phyloP scores from a whole-genome alignment of 805 yeast species.

The Saccharomyces jurei region DNA sequence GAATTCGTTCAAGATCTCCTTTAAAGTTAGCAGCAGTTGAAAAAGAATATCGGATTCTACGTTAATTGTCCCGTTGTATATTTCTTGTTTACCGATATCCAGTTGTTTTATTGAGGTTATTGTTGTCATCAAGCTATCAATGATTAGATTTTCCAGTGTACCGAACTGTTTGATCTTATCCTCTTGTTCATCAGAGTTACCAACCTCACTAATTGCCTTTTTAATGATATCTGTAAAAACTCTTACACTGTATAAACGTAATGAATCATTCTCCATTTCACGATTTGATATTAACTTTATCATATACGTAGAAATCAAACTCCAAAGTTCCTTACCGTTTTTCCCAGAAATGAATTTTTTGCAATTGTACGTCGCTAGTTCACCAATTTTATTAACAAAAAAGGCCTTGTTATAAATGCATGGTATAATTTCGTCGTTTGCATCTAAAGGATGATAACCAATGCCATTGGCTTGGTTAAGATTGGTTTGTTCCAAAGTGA shows the following conservation, averaged over 20 bases:
- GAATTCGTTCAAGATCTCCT: slow-evolving; percentile 67
- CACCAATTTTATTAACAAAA: slow-evolving; percentile 46
- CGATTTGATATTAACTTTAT: slow-evolving; percentile 40
- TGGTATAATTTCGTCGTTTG: slow-evolving; percentile 13
- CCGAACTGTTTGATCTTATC: slow-evolving; percentile 9
- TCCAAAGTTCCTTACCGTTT: slow-evolving; percentile 40
- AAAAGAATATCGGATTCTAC: slow-evolving; percentile 64
- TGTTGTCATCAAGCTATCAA: slow-evolving; percentile 41
- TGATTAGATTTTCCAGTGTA: slow-evolving; percentile 39
- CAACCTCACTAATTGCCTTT: slow-evolving; percentile 23
- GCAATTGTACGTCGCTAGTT: slow-evolving; percentile 45
- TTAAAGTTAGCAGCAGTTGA: slow-evolving; percentile 52
- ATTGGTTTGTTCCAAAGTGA: slow-evolving; percentile 2
- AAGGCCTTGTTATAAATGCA: slow-evolving; percentile 52
- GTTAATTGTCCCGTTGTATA: slow-evolving; percentile 35
- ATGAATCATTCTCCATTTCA: slow-evolving; percentile 31
- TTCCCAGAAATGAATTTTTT: slow-evolving; percentile 35
- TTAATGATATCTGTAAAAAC: slow-evolving; percentile 46
- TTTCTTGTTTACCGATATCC: slow-evolving; percentile 19
- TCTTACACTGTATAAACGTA: slow-evolving; percentile 42
- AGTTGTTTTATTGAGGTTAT: slow-evolving; percentile 35
- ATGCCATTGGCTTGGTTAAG: background rate
- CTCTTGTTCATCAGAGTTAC: slow-evolving; percentile 15
- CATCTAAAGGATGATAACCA: slow-evolving; percentile 19
- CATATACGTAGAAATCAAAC: slow-evolving; percentile 38